Evolutionary conservation across 352 stramenopile genomes (phyloP), one percentile per base, ranked within the genome.

Genomic region (Globisporangium perplexum): DNA sequence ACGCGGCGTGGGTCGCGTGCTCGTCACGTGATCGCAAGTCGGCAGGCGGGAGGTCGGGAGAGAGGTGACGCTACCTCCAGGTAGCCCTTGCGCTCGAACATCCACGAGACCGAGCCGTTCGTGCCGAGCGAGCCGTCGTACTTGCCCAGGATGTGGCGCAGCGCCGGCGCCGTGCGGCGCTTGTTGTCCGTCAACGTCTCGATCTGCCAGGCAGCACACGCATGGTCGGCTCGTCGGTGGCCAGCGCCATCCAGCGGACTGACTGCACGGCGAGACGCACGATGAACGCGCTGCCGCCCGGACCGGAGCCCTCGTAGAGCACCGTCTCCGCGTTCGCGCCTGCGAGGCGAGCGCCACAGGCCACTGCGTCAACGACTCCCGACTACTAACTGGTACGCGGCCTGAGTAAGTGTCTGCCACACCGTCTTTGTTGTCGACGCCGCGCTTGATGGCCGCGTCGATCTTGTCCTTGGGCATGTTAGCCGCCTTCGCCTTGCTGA

Each of bases 401-500:
- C n/a, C 10, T n/a, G n/a, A n/a, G n/a, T n/a, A n/a, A n/a, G n/a
- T n/a, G 28, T 33, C 18, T 23, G 46, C 17, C 22, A 41, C 50
- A 76, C 72, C 72, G 55, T 90, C 79, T 68, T 93, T 93, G 60
- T 72, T 74, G 18, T 93, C 83, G 30, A 87, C 76, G 51, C 83
- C 83, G 46, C 83, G 79, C 72, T 90, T 90, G 63, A 93, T 83
- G 5, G 83, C 83, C 24, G 75, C 77, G 51, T 90, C 83, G 50
- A 93, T 93, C 63, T 77, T 83, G 60, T 93, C 83, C 55, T 89
- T 88, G 47, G 79, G 64, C 80, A 90, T 90, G 62, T 93, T 93
- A 35, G 69, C 75, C 4, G 83, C 74, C 66, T 92, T 92, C 52
- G 82, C 82, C 60, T 89, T 86, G 55, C 69, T 77, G 50, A 89